Conservation (phyloP, 129 eudicot species). For the Flaveria trinervia region DNA sequence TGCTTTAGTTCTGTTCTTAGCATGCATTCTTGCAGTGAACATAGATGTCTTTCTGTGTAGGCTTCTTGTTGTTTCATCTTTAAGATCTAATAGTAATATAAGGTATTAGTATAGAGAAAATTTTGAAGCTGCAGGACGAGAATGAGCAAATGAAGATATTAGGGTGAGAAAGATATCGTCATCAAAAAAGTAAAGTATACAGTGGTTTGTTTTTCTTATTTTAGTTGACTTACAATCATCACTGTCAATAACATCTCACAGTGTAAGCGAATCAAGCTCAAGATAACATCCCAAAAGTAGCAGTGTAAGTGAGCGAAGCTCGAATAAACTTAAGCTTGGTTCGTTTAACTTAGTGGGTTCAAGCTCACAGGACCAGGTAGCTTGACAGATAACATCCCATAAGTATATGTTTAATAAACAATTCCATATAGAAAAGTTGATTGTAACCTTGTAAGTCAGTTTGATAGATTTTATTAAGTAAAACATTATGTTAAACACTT, state of each 20-base stretch:
- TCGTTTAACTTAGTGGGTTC: too few species aligned
- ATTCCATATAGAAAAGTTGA: background rate
- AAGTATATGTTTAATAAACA: too few species aligned
- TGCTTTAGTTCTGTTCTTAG: constrained; percentile 3
- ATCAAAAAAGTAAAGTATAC: too few species aligned
- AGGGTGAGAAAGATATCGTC: background rate
- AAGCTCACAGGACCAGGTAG: too few species aligned
- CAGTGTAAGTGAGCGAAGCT: background rate
- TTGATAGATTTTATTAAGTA: too few species aligned
- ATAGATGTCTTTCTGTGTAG: background rate
- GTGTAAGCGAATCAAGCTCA: too few species aligned
- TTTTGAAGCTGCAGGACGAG: background rate
- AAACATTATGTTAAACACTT: too few species aligned
- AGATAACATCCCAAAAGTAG: background rate
- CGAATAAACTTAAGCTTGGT: background rate
- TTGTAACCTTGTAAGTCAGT: background rate
- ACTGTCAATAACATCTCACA: background rate
- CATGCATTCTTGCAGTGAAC: background rate
- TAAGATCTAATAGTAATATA: background rate
- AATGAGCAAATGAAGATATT: background rate
- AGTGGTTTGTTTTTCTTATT: background rate
- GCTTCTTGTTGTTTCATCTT: background rate
- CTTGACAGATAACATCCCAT: too few species aligned
- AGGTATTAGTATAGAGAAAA: background rate
- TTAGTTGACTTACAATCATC: background rate